Evolutionary conservation across 805 yeast genomes (phyloP).

Genomic region (Candida mattraensis): DNA sequence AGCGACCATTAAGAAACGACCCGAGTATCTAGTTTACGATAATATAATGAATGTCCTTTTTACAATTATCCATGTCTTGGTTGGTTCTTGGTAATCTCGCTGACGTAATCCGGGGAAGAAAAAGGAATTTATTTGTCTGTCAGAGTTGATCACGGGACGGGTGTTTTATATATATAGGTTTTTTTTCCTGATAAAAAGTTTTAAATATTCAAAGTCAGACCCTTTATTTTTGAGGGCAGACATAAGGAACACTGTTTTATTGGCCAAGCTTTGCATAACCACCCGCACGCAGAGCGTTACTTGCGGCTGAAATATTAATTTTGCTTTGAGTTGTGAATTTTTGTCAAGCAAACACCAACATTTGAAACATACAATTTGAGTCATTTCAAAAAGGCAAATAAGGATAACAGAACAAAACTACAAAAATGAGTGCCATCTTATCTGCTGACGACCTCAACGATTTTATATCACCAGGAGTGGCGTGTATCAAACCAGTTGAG

Average conservation of each 20-base stretch:
- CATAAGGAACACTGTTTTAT: no score
- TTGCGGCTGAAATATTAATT: no score
- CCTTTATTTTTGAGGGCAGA: no score
- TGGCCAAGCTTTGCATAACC: no score
- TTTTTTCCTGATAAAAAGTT: constrained; percentile 2
- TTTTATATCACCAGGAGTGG: constrained; percentile 90
- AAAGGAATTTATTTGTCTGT: no score
- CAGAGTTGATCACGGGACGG: background rate
- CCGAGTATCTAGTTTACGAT: background rate
- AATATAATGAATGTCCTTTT: no score
- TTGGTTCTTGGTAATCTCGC: constrained; percentile 6
- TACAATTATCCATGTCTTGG: no score
- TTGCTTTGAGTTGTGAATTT: no score
- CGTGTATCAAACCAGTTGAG: constrained; percentile 87
- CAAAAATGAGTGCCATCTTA: constrained; percentile 76
- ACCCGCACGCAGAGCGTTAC: no score
- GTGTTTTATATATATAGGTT: background rate
- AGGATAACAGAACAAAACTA: background rate
- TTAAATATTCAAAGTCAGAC: background rate
- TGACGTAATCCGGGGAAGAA: no score
- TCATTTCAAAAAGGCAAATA: constrained; percentile 11
- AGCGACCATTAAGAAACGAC: constrained; percentile 12
- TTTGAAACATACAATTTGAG: no score
- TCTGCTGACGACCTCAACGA: constrained; percentile 92
- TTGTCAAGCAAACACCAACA: no score